phyloP scores from a whole-genome alignment of 2,329 filamentous ascomycete genomes.

The Apiospora phragmitis region DNA sequence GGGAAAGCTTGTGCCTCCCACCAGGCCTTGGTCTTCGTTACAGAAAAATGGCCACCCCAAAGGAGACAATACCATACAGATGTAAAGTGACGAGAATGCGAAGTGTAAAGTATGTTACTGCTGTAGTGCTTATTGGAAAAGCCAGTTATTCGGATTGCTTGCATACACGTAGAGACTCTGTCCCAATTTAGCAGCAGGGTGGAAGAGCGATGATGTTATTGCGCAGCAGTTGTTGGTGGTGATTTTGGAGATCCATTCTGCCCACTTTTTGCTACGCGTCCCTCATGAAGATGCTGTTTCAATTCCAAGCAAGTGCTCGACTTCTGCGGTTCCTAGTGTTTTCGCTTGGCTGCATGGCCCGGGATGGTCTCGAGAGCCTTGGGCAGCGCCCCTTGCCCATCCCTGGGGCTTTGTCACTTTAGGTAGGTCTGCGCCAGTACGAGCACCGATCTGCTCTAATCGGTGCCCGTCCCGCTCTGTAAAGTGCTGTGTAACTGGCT shows the following conservation, averaged over 20 bases:
- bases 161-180: neutral
- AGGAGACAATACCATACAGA: neutral
- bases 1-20: neutral
- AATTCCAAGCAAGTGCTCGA: conserved; percentile 4
- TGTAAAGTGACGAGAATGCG: neutral
- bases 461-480: neutral
- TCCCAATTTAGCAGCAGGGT: neutral
- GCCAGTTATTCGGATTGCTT: neutral
- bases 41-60: neutral
- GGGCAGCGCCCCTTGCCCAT: conserved; percentile 2
- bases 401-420: neutral
- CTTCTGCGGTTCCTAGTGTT: conserved; percentile 11
- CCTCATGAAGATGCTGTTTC: conserved; percentile 4
- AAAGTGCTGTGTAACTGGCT: neutral
- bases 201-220: neutral
- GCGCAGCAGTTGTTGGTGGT: neutral
- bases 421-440: neutral
- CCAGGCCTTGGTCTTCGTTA: neutral
- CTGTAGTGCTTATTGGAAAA: neutral
- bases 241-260: neutral
- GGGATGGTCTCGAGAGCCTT: neutral
- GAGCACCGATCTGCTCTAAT: neutral
- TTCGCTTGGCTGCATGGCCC: conserved; percentile 11
- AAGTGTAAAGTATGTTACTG: neutral
- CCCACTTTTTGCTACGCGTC: conserved; percentile 1